A percentile compares a stretch with the other conserved stretches of the same genome.
Evolutionary conservation across 768 basidiomycete genomes (phyloP).

Genomic region (Agrocybe praecox): DNA sequence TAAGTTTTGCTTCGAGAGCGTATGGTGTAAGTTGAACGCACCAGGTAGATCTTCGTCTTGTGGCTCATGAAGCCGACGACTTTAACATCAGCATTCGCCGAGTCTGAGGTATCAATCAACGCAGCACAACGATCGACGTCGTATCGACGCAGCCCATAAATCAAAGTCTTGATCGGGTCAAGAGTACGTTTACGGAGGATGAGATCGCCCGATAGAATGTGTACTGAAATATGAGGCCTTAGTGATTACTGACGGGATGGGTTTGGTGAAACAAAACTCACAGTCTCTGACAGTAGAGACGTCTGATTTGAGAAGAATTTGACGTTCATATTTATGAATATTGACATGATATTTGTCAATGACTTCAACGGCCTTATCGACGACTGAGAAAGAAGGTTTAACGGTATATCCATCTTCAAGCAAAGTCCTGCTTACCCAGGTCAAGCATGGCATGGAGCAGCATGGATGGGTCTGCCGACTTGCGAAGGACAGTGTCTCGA

Average conservation of each 20-base stretch:
- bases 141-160: constrained; percentile 64
- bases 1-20: neutral
- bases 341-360: constrained; percentile 69
- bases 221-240: constrained; percentile 43
- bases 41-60: constrained; percentile 66
- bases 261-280: constrained; percentile 30
- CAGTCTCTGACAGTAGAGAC: constrained; percentile 62
- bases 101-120: constrained; percentile 21
- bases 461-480: constrained; percentile 66
- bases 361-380: constrained; percentile 68
- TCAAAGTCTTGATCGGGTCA: constrained; percentile 66
- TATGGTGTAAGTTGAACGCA: constrained; percentile 27
- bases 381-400: constrained; percentile 41
- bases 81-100: constrained; percentile 8
- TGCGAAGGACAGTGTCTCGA: constrained; percentile 60
- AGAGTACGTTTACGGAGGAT: constrained; percentile 72
- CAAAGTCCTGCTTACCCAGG: constrained; percentile 34
- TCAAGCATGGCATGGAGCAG: constrained; percentile 73
- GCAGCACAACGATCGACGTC: constrained; percentile 50
- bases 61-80: constrained; percentile 60
- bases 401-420: neutral
- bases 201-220: constrained; percentile 73
- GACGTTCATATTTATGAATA: constrained; percentile 61
- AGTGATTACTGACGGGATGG: neutral
- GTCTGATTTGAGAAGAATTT: constrained; percentile 59